Conservation (phyloP, 495 filamentous ascomycete species). For the Geoglossum glabrum region DNA sequence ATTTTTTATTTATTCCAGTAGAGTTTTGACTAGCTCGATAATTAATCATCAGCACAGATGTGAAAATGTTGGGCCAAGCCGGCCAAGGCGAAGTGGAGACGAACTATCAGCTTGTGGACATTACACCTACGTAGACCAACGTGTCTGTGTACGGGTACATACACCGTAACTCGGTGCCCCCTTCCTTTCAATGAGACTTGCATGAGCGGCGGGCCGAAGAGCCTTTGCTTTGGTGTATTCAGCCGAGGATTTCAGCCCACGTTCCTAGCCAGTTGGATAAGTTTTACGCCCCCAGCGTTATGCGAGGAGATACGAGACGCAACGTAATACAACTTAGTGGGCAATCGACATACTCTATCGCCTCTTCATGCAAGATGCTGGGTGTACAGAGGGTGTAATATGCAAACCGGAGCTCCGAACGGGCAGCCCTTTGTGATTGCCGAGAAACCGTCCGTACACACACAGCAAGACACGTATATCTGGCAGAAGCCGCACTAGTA, state of each 20-base stretch:
- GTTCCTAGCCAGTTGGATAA: background rate
- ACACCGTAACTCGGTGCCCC: no score
- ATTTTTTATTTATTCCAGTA: background rate
- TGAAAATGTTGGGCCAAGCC: no score
- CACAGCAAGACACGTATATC: background rate
- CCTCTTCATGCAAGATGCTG: no score
- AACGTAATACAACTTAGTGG: background rate
- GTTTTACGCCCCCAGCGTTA: background rate
- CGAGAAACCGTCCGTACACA: background rate
- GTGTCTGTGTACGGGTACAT: no score
- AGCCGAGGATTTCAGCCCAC: background rate
- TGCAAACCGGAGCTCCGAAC: background rate
- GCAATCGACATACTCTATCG: no score
- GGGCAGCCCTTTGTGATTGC: background rate
- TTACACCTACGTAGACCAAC: background rate
- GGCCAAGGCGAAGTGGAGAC: background rate
- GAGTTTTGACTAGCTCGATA: background rate
- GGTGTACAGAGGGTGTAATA: background rate
- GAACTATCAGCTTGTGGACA: background rate
- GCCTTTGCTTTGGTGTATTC: background rate
- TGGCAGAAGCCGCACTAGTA: background rate
- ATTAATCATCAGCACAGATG: background rate
- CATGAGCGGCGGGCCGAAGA: no score
- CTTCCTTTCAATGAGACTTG: no score
- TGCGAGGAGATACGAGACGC: no score